Evolutionary conservation across 1,139 yeast species (phyloP), one percentile per base, ranked within the genome.

Genomic region (Diutina ranongensis): DNA sequence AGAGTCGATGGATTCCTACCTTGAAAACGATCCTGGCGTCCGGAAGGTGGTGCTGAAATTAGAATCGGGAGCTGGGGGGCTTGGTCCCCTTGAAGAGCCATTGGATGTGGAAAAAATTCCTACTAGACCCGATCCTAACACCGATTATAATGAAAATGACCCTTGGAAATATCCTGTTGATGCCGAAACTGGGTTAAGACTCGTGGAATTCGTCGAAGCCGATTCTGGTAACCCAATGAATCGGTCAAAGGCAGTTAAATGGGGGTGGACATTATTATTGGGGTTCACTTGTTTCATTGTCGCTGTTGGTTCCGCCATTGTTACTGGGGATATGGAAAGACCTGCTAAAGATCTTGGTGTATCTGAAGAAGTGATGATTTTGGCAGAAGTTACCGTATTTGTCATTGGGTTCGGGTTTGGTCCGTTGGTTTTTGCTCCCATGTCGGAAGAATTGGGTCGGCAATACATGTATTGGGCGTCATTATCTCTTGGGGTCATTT

Each of bases 351-450:
- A 72, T 20, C 76, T 78, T 51, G 65, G 65, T 13, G 83, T 78
- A 25, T 67, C 76, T 41, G 58, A 63, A 57, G 83, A 77, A 56
- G 83, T 78, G 27, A 63, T 74, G 35, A 76, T 78, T 53, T 60
- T 78, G 44, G 68, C 82, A 1, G 60, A 68, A 1, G 80, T 78
- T 3, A 75, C 83, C 0, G 62, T 75, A 45, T 74, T 77, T 55
- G 83, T 83, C 48, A 52, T 83, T 51, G 88, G 92, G n/a, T 80
- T 82, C 57, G 92, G 89, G 47, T 68, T 83, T 49, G 92, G 92
- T 16, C 94, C 94, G 0, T 60, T 80, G 49, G 62, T 78, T 22
- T 80, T 83, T 61, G 88, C 89, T 19, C 92, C 92, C n/a, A 54
- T 79, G 28, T 76, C 83, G 13, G 92, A 83, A 61, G 83, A 80